Conservation (phyloP, 495 filamentous ascomycete genomes). For the Penicillium mononematosum region DNA sequence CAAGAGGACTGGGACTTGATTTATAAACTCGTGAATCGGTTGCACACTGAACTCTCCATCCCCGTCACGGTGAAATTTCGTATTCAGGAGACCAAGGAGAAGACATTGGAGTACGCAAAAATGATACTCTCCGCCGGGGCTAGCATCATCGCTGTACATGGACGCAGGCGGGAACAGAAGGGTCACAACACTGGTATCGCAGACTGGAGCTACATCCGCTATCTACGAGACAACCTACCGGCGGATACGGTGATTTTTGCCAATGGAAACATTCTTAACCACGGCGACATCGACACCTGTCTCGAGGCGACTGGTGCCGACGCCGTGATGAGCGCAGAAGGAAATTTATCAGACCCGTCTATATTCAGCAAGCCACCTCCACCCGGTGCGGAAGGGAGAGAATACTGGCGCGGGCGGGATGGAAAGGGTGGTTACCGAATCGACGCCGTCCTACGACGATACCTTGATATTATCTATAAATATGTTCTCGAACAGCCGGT, state of each 20-base stretch:
- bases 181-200: constrained; percentile 93
- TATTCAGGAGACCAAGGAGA: constrained; percentile 81
- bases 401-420: constrained; percentile 81
- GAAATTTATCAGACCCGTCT: constrained; percentile 84
- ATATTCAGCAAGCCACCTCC: constrained; percentile 73
- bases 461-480: constrained; percentile 83
- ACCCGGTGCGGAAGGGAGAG: constrained; percentile 60
- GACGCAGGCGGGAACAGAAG: constrained; percentile 85
- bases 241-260: constrained; percentile 90
- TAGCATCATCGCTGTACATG: constrained; percentile 90
- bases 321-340: constrained; percentile 93
- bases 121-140: constrained; percentile 87
- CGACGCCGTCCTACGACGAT: constrained; percentile 82
- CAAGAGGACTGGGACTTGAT: constrained; percentile 91
- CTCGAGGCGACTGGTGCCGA: constrained; percentile 84
- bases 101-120: constrained; percentile 82
- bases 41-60: constrained; percentile 68
- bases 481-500: constrained; percentile 62
- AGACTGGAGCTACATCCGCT: constrained; percentile 83
- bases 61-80: constrained; percentile 96
- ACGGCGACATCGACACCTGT: constrained; percentile 77
- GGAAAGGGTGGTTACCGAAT: constrained; percentile 85
- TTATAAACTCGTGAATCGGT: constrained; percentile 69
- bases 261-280: constrained; percentile 88
- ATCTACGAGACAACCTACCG: constrained; percentile 79